Percentiles rank a stretch among this genome's conserved stretches.
Conservation (phyloP, 148 eudicot species). For the Persicaria maculosa region DNA sequence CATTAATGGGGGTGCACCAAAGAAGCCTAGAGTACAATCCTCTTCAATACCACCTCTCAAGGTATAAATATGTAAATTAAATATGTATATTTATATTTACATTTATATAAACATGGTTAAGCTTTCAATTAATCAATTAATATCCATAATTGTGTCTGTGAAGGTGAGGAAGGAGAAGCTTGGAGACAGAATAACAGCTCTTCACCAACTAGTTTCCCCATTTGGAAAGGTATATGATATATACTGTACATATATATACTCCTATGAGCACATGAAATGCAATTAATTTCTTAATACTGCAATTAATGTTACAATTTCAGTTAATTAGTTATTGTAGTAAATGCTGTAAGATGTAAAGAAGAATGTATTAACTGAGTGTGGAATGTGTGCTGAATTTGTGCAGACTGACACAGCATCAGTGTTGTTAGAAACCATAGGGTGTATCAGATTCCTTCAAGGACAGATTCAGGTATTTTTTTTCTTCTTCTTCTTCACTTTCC, state of each 20-base stretch:
- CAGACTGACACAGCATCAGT: slow-evolving; percentile 99
- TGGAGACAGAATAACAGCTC: slow-evolving; percentile 19
- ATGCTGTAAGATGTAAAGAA: background rate
- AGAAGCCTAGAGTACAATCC: slow-evolving; percentile 16
- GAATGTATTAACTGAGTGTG: background rate
- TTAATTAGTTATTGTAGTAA: background rate
- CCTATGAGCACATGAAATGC: background rate
- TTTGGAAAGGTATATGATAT: slow-evolving; percentile 14
- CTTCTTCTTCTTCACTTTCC: background rate
- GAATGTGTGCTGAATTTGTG: slow-evolving; percentile 25
- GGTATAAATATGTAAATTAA: background rate
- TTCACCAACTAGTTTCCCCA: slow-evolving; percentile 20
- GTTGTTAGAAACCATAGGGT: slow-evolving; percentile 74
- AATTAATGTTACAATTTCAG: background rate
- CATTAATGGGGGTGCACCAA: slow-evolving; percentile 5
- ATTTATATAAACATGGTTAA: background rate
- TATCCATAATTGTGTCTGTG: background rate
- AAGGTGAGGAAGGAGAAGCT: slow-evolving; percentile 19
- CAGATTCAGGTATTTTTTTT: slow-evolving; percentile 61
- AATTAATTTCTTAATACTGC: background rate
- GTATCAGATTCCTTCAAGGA: slow-evolving; percentile 83
- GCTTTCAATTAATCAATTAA: no score
- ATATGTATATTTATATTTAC: background rate
- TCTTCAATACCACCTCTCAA: slow-evolving; percentile 15
- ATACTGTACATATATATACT: no score